phyloP scores from a whole-genome alignment of 257 asterid genomes.

The Plantago ovata region DNA sequence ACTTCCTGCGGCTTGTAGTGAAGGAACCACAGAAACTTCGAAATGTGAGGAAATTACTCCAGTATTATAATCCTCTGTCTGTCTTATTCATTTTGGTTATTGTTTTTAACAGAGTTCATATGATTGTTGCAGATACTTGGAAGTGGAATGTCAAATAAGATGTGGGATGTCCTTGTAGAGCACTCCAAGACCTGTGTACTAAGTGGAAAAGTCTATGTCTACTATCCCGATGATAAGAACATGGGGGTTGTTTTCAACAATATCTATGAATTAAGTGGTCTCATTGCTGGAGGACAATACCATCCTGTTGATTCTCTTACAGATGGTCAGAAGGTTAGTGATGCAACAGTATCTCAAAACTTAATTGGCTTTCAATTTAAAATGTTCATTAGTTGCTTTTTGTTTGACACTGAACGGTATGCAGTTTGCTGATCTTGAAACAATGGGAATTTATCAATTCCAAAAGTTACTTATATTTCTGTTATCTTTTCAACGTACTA shows the following conservation, averaged over 20 bases:
- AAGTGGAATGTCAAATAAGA: conserved; percentile 95
- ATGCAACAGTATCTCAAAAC: conserved; percentile 15
- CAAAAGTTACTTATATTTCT: background rate
- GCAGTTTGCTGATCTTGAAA: conserved; percentile 8
- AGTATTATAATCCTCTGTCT: conserved; percentile 1
- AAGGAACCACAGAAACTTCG: conserved; percentile 83
- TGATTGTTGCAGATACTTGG: conserved; percentile 66
- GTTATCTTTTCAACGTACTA: background rate
- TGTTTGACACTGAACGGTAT: conserved; percentile 3
- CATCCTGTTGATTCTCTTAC: conserved; percentile 75
- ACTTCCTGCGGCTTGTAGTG: conserved; percentile 67
- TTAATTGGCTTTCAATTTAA: background rate
- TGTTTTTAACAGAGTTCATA: conserved; percentile 13
- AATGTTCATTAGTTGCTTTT: background rate
- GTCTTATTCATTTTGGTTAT: conserved; percentile 5
- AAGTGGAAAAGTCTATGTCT: conserved; percentile 81
- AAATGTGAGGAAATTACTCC: conserved; percentile 45
- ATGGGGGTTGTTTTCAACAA: conserved; percentile 80
- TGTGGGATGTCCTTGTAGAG: conserved; percentile 93
- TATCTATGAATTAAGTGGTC: conserved; percentile 75
- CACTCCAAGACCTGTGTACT: conserved; percentile 93
- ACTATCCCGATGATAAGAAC: conserved; percentile 81
- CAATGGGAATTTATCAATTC: background rate
- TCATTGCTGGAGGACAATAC: conserved; percentile 70
- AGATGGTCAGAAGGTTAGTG: conserved; percentile 75